These are phyloP conservation scores for Aspergillus cristatus DNA, from an alignment of 495 filamentous ascomycete genomes.

Conservation along the genomic window DNA sequence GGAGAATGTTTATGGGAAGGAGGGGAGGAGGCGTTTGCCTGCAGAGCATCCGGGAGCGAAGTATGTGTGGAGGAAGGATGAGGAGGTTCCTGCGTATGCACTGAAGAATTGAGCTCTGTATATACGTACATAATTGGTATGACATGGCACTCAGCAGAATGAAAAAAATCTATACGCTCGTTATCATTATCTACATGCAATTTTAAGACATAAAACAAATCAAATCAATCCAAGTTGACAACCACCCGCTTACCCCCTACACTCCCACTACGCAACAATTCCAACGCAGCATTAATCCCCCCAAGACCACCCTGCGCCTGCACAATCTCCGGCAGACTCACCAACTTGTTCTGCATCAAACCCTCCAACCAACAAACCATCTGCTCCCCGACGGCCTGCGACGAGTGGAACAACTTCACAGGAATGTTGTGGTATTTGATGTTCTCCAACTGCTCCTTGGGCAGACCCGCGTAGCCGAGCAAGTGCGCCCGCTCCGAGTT, in stretches of 20 bases:
- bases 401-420: conserved; percentile 60
- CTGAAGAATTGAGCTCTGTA: too few species aligned
- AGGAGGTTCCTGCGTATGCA: conserved; percentile 22
- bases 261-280: conserved; percentile 46
- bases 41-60: conserved; percentile 35
- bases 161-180: too few species aligned
- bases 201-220: too few species aligned
- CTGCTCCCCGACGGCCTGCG: conserved; percentile 44
- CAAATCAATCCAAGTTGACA: conserved; percentile 27
- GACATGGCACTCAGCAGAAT: background rate
- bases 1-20: conserved; percentile 34
- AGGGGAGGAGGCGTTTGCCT: conserved; percentile 30
- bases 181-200: too few species aligned
- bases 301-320: conserved; percentile 48
- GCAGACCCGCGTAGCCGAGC: conserved; percentile 53
- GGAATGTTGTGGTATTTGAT: conserved; percentile 52
- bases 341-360: conserved; percentile 36
- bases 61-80: conserved; percentile 35
- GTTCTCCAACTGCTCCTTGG: conserved; percentile 36
- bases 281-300: conserved; percentile 54
- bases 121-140: too few species aligned
- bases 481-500: conserved; percentile 40
- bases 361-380: conserved; percentile 53
- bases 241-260: conserved; percentile 52
- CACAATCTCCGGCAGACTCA: conserved; percentile 50